A percentile compares a stretch with the other conserved stretches of the same genome.
Evolutionary conservation across 768 basidiomycete species (phyloP).

Genomic region (Mrakia blollopis): DNA sequence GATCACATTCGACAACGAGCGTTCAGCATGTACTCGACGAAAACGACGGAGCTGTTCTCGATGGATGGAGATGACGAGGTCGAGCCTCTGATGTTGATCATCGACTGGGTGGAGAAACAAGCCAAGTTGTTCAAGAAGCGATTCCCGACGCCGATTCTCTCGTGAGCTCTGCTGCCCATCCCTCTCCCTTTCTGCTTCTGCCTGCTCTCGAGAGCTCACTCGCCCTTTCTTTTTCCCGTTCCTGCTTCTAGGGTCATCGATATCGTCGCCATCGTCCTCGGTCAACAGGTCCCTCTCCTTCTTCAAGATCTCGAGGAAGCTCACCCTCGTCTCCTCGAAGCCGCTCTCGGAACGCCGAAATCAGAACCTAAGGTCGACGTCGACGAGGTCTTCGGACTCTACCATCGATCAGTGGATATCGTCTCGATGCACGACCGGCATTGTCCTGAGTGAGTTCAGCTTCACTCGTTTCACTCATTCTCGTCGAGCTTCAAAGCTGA

Average conservation of each 20-base stretch:
- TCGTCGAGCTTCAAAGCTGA: conserved; percentile 10
- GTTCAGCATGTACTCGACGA: conserved; percentile 32
- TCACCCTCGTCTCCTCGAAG: conserved; percentile 69
- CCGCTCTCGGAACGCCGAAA: conserved; percentile 27
- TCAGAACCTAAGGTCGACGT: conserved; percentile 56
- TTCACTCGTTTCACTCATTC: not conserved
- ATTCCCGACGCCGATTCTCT: conserved; percentile 75
- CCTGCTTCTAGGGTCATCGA: conserved; percentile 50
- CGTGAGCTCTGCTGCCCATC: conserved; percentile 50
- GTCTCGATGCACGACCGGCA: conserved; percentile 78
- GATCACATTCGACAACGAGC: conserved; percentile 54
- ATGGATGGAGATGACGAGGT: conserved; percentile 60
- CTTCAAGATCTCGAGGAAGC: conserved; percentile 62
- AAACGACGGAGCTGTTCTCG: conserved; percentile 37
- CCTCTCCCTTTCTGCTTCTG: not conserved
- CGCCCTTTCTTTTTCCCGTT: not conserved
- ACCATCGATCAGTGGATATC: conserved; percentile 68
- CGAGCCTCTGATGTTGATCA: conserved; percentile 72
- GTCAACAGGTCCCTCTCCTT: conserved; percentile 59
- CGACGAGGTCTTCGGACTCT: conserved; percentile 82
- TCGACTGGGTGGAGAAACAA: conserved; percentile 80
- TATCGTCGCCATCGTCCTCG: conserved; percentile 59
- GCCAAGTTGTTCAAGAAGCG: conserved; percentile 78
- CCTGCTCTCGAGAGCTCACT: no score
- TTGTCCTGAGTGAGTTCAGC: conserved; percentile 60